Conservation (phyloP, 228 moss, liverwort and hornwort species). For the Sphagnum magellanicum region DNA sequence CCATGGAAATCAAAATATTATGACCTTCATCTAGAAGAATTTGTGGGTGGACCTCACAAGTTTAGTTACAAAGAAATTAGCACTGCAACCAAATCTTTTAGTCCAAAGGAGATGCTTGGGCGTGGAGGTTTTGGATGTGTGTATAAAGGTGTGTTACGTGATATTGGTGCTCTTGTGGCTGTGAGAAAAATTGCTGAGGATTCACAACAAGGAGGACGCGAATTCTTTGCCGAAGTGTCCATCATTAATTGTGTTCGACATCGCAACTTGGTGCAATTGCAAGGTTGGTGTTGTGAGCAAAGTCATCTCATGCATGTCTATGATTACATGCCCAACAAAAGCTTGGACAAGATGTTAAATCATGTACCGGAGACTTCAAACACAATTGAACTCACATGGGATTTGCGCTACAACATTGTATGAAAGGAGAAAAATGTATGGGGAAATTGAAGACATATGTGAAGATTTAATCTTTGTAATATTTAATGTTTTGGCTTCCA, state of each 20-base stretch:
- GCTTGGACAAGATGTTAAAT: slow-evolving; percentile 36
- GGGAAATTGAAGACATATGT: too few relatives aligned
- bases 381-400: slow-evolving; percentile 18
- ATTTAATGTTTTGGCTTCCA: too few relatives aligned
- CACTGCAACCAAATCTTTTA: slow-evolving; percentile 36
- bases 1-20: not conserved
- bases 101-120: slow-evolving; percentile 21
- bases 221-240: slow-evolving; percentile 40
- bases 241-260: slow-evolving; percentile 40
- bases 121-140: slow-evolving; percentile 41
- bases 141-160: slow-evolving; percentile 22
- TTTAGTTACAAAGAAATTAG: slow-evolving; percentile 31
- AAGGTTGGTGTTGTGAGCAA: slow-evolving; percentile 37
- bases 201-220: slow-evolving; percentile 19
- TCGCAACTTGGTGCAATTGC: slow-evolving; percentile 35
- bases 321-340: slow-evolving; percentile 40
- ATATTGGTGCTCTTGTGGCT: slow-evolving; percentile 14
- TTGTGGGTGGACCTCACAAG: slow-evolving; percentile 21
- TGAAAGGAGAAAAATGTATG: too few relatives aligned
- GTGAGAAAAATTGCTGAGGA: slow-evolving; percentile 41
- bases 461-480: too few relatives aligned
- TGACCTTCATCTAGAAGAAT: slow-evolving; percentile 2
- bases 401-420: slow-evolving; percentile 17
- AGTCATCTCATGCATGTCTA: slow-evolving; percentile 32
- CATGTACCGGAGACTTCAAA: not conserved